Evolutionary conservation across 148 eudicot species (phyloP), one percentile per base, ranked within the genome.

Genomic region (Cornus florida): DNA sequence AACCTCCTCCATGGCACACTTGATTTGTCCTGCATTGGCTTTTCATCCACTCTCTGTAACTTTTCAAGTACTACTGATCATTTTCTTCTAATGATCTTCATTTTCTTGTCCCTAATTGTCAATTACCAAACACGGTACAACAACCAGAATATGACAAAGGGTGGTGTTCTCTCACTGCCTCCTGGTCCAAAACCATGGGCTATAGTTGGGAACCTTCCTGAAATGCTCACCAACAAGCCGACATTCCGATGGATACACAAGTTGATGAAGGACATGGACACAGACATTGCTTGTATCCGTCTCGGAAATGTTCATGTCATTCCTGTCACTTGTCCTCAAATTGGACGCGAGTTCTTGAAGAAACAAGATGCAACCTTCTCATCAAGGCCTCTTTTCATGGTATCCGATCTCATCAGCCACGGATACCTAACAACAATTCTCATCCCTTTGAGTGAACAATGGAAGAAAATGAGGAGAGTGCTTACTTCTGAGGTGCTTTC

Each of bases 181-280:
- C 77, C 76, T 2, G 71, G 81, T 0, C 82, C 82, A 35, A 73
- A 14, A 66, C 48, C 77, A 46, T 79, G 77, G 82, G 77, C 82
- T 20, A 22, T 79, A 4, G 22, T 73, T 31, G 77, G 82, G 6
- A 72, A 74, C n/a, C 19, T 72, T 43, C 72, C 71, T 0, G 46
- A 48, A 67, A 19, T 79, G n/a, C 65, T 72, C 7, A 64, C 0
- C 35, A 72, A 79, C 14, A 79, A 79, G 33, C 65, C 77, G 0
- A 5, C 77, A 19, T 79, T 43, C 32, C 81, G 77, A 2, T 79
- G 77, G 77, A 48, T 79, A 22, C 81, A 78, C 70, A 71, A 43
- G 56, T 16, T 71, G 4, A 62, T 78, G 81, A 57, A 39, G 6
- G 28, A 62, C 35, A 59, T 78, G 76, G 72, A 64, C 2, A 1